Evolutionary conservation across 805 yeast species (phyloP).

Genomic region (Ogataea methylovora): DNA sequence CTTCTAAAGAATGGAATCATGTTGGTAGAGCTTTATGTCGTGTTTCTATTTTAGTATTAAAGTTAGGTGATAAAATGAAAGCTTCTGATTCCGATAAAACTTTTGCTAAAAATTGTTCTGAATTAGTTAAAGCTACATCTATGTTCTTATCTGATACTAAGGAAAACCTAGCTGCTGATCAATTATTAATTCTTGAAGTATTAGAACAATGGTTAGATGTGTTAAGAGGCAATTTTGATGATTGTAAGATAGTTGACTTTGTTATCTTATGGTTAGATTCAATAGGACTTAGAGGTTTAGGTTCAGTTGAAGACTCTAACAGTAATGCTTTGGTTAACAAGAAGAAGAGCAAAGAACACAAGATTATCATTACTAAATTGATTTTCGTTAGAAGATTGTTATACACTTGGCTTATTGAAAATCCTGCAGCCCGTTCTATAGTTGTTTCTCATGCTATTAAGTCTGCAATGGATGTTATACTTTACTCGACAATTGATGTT

Average conservation of each 20-base stretch:
- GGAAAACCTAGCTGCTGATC: conserved; percentile 48
- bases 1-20: conserved; percentile 51
- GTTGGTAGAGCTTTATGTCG: conserved; percentile 61
- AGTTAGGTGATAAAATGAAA: conserved; percentile 24
- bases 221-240: conserved; percentile 32
- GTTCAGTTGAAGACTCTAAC: conserved; percentile 27
- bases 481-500: conserved; percentile 39
- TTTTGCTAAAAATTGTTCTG: conserved; percentile 15
- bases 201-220: conserved; percentile 47
- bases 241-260: conserved; percentile 31
- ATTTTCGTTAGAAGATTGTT: conserved; percentile 51
- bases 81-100: conserved; percentile 1
- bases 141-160: conserved; percentile 41
- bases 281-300: conserved; percentile 51
- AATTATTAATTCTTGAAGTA: conserved; percentile 52
- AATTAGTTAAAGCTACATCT: conserved; percentile 26
- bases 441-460: conserved; percentile 41
- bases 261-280: conserved; percentile 42
- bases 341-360: conserved; percentile 44
- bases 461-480: conserved; percentile 53
- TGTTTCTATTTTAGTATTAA: conserved; percentile 43
- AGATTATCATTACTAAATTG: conserved; percentile 48
- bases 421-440: conserved; percentile 19
- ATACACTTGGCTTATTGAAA: conserved; percentile 29
- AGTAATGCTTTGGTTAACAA: conserved; percentile 22